Evolutionary conservation across 2,329 filamentous ascomycete genomes (phyloP).

Genomic region (Trichoderma sp.): DNA sequence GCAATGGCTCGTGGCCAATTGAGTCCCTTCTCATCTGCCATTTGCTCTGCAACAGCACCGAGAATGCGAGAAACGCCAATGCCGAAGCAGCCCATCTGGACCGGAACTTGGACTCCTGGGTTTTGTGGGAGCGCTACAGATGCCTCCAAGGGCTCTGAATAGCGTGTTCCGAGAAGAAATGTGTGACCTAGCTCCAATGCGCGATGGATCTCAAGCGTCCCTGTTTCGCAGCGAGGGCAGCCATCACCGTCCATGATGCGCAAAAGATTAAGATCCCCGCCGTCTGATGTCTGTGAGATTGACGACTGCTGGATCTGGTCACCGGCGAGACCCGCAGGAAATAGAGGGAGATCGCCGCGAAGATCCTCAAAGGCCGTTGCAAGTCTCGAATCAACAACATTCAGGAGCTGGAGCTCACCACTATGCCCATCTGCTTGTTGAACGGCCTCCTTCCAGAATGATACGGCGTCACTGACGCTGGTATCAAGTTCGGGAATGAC

Average conservation of each 20-base stretch:
- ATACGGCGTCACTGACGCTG: constrained; percentile 58
- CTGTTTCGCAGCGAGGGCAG: constrained; percentile 68
- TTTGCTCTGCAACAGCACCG: constrained; percentile 75
- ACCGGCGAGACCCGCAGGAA: constrained; percentile 23
- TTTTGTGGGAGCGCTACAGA: constrained; percentile 45
- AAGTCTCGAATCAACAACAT: constrained; percentile 37
- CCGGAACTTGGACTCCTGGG: constrained; percentile 42
- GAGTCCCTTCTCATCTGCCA: constrained; percentile 69
- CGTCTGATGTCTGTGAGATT: constrained; percentile 36
- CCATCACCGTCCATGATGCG: constrained; percentile 63
- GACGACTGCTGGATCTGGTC: constrained; percentile 21
- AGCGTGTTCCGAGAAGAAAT: constrained; percentile 87
- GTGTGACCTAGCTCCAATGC: constrained; percentile 93
- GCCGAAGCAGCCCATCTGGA: constrained; percentile 96
- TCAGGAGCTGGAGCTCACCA: constrained; percentile 28
- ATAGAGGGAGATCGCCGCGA: constrained; percentile 26
- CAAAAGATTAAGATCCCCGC: constrained; percentile 56
- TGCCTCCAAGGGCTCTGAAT: constrained; percentile 72
- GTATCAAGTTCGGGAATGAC: constrained; percentile 67
- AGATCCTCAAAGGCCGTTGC: constrained; percentile 27
- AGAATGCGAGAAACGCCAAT: constrained; percentile 92
- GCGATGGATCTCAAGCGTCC: constrained; percentile 61
- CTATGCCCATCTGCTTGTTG: constrained; percentile 7
- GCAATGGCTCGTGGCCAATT: constrained; percentile 88
- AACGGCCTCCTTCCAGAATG: constrained; percentile 49